A percentile compares a stretch with the other conserved stretches of the same genome.
phyloP scores from a whole-genome alignment of 2,329 filamentous ascomycete species.

The Pyrenophora graminea region DNA sequence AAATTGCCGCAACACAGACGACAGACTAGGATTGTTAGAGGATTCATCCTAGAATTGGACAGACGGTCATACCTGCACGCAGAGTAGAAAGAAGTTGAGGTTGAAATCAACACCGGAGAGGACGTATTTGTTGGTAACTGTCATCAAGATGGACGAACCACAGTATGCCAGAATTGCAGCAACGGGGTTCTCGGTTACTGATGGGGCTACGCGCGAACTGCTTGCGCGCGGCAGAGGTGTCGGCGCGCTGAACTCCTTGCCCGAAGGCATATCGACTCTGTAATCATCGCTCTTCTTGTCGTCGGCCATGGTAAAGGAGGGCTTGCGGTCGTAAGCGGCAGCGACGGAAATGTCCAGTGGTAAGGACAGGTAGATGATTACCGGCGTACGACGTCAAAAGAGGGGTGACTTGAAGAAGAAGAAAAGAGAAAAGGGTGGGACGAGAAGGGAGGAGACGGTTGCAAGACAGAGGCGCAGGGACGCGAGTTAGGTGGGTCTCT shows the following conservation, averaged over 20 bases:
- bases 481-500: constrained; percentile 29
- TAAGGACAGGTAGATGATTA: constrained; percentile 23
- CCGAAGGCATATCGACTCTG: constrained; percentile 65
- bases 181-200: constrained; percentile 72
- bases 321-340: constrained; percentile 15
- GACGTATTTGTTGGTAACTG: constrained; percentile 99
- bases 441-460: constrained; percentile 24
- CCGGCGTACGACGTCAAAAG: constrained; percentile 2
- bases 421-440: constrained; percentile 23
- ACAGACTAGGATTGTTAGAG: constrained; percentile 65
- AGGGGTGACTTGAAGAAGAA: constrained; percentile 9
- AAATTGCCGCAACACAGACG: constrained; percentile 85
- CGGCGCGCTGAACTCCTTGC: constrained; percentile 48
- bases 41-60: not conserved
- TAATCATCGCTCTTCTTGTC: constrained; percentile 86
- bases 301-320: constrained; percentile 68
- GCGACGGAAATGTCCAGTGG: constrained; percentile 18
- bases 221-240: constrained; percentile 56
- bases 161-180: constrained; percentile 90
- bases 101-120: constrained; percentile 91
- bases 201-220: constrained; percentile 18
- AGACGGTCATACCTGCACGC: constrained; percentile 74
- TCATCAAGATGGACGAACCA: constrained; percentile 97
- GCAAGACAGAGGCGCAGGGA: constrained; percentile 34
- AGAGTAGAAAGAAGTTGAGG: constrained; percentile 92